Percentiles rank a stretch among this genome's conserved stretches.
These are phyloP conservation scores for Typha latifolia DNA, from an alignment of 176 grass and related monocot species.

Conservation along the genomic window DNA sequence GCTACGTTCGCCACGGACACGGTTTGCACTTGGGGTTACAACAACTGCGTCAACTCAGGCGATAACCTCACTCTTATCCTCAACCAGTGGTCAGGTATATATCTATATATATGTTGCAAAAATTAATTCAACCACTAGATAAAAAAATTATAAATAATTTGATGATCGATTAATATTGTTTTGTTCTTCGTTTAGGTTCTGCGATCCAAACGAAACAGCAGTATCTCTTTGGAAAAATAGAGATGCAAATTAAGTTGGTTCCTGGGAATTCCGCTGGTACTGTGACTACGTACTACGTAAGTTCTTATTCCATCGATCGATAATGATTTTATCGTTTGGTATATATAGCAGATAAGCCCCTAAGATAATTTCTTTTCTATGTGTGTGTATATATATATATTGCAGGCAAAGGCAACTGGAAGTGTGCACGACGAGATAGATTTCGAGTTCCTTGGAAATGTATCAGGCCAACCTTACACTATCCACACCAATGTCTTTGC, in stretches of 20 bases:
- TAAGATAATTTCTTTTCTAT: background rate
- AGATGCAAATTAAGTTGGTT: constrained; percentile 54
- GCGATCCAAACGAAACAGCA: constrained; percentile 41
- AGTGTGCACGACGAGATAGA: constrained; percentile 66
- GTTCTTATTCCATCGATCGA: background rate
- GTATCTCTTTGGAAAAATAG: constrained; percentile 61
- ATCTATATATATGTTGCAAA: background rate
- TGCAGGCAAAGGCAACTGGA: constrained; percentile 40
- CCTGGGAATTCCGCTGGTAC: constrained; percentile 61
- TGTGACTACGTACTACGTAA: constrained; percentile 71
- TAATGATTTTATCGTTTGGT: background rate
- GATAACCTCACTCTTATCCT: constrained; percentile 16
- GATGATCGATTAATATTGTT: background rate
- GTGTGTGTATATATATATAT: background rate
- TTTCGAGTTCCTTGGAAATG: constrained; percentile 70
- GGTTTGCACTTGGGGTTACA: background rate
- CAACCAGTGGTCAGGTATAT: constrained; percentile 14
- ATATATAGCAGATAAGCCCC: background rate
- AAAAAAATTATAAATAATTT: too few species aligned
- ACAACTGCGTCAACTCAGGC: constrained; percentile 16
- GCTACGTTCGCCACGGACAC: constrained; percentile 11
- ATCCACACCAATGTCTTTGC: constrained; percentile 76
- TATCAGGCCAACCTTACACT: constrained; percentile 42
- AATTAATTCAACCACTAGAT: background rate
- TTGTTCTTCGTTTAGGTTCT: constrained; percentile 16